A percentile compares a stretch with the other conserved stretches of the same genome.
Conservation (phyloP, 2,329 filamentous ascomycete genomes). For the Fusarium torulosum region DNA sequence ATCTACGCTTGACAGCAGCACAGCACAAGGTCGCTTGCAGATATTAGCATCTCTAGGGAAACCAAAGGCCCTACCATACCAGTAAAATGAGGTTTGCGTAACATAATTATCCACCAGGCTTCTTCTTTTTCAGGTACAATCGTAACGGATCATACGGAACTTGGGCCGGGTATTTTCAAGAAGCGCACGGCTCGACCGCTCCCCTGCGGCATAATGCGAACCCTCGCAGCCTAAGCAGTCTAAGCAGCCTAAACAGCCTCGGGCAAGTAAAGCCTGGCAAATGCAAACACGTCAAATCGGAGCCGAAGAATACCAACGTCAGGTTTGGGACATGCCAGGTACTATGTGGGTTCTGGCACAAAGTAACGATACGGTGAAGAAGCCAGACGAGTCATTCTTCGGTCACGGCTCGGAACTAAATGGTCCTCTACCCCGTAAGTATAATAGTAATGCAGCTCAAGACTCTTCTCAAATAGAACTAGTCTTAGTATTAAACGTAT, state of each 20-base stretch:
- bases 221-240: conserved; percentile 1
- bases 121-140: conserved; percentile 17
- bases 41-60: conserved; percentile 5
- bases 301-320: conserved; percentile 9
- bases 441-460: background rate
- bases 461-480: background rate
- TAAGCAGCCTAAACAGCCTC: background rate
- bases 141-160: conserved; percentile 19
- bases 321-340: conserved; percentile 5
- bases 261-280: conserved; percentile 5
- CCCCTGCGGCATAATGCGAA: conserved; percentile 14
- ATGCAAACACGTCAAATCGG: conserved; percentile 11
- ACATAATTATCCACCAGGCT: background rate
- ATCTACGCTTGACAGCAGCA: background rate
- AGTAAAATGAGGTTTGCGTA: conserved; percentile 6
- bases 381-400: conserved; percentile 11
- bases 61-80: background rate
- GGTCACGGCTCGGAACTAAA: background rate
- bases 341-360: conserved; percentile 22
- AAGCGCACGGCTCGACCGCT: conserved; percentile 18
- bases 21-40: background rate
- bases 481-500: background rate
- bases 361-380: conserved; percentile 24
- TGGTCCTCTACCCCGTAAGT: background rate
- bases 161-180: conserved; percentile 13